Base-by-base conservation (phyloP, 768 basidiomycete genomes). In the Suillus tomentosus region DNA sequence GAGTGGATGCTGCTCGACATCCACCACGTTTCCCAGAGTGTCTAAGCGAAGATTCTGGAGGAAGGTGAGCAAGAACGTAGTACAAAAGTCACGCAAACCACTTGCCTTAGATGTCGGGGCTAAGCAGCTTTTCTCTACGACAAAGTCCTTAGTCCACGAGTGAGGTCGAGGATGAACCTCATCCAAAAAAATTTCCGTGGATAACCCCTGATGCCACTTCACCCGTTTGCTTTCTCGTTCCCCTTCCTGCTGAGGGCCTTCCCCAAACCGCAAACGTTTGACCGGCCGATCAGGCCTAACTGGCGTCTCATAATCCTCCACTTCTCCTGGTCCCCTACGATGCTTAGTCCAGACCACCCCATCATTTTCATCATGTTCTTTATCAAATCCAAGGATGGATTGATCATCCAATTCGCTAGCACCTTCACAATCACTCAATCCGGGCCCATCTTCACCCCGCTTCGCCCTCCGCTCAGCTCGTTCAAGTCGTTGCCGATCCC, bases 221-320 rank as follows among this genome's bases (percentile, higher is more conserved):
- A 94, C 92, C 62, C 86, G 80, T 71, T 87, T 84, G 70, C 78
- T 76, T 56, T 77, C 73, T 61, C 67, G 73, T 48, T 40, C 63
- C 58, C 70, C 68, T 45, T 72, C 73, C 55, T 71, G 70, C 57
- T 71, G 70, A 9, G 69, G 76, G 22, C 72, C 78, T 34, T 76
- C 78, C 17, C 67, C 72, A 40, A 78, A 79, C 60, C 77, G 74
- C 22, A 77, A 72, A 17, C 79, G 73, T 73, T 85, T 86, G 61
- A 75, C 61, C 43, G 76, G 74, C 55, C 77, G 75, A 34, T 77
- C 77, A 42, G 78, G 76, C 67, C 78, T 78, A 53, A 82, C 78
- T 3, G 91, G 91, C 13, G 89, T 90, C 69, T 83, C 81, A 68
- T 92, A 92, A 64, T 92, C 91, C 68, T 89, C 92, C 34, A 92